phyloP scores from a whole-genome alignment of 2,329 filamentous ascomycete species.

The Fusarium mundagurra region DNA sequence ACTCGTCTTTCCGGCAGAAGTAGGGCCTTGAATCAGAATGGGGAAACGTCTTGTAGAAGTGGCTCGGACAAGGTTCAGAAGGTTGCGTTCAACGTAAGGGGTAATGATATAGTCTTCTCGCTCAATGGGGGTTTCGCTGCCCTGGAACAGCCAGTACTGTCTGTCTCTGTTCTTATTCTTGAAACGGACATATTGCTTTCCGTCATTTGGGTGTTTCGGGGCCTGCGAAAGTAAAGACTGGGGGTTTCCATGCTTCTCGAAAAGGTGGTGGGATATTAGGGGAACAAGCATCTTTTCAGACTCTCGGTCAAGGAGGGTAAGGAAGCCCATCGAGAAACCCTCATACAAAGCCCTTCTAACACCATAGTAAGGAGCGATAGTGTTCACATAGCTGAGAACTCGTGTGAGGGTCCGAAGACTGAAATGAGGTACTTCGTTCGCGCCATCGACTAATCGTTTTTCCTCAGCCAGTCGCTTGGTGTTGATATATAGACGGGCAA shows the following conservation, averaged over 20 bases:
- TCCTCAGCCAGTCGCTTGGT: conserved; percentile 84
- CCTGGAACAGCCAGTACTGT: conserved; percentile 91
- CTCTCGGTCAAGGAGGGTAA: conserved; percentile 84
- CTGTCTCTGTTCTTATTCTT: conserved; percentile 70
- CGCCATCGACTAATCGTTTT: conserved; percentile 90
- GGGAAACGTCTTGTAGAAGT: conserved; percentile 93
- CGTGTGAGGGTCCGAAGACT: conserved; percentile 93
- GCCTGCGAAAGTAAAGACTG: conserved; percentile 80
- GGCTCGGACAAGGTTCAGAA: conserved; percentile 92
- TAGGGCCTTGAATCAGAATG: conserved; percentile 94
- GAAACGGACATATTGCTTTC: conserved; percentile 82
- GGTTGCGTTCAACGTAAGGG: conserved; percentile 91
- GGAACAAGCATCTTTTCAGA: conserved; percentile 84
- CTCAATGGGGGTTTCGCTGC: conserved; percentile 69
- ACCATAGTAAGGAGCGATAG: conserved; percentile 85
- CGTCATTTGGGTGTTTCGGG: conserved; percentile 80
- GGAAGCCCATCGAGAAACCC: conserved; percentile 97
- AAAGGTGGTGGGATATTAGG: conserved; percentile 81
- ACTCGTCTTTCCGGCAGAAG: conserved; percentile 96
- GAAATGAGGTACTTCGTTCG: conserved; percentile 95
- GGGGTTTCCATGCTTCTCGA: conserved; percentile 73
- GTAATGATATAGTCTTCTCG: conserved; percentile 96
- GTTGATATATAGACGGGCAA: conserved; percentile 87
- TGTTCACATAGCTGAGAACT: conserved; percentile 86
- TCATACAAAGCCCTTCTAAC: conserved; percentile 89